These are phyloP conservation scores for Protomyces inundatus DNA, from an alignment of 1,139 yeast genomes.

Conservation along the genomic window DNA sequence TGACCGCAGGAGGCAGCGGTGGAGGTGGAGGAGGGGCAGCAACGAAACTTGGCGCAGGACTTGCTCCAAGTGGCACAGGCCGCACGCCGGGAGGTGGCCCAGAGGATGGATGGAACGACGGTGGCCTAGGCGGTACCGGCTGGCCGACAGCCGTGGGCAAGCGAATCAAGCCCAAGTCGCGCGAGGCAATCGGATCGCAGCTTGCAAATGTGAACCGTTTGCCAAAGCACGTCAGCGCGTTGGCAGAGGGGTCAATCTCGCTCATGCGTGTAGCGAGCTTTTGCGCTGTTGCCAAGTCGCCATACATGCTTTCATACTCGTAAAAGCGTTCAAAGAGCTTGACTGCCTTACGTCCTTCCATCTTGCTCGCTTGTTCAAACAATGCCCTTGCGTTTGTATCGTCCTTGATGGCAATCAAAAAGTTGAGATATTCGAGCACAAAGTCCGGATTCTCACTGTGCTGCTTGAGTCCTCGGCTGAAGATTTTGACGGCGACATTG, in stretches of 20 bases:
- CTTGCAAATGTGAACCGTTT: constrained; percentile 21
- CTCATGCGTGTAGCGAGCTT: constrained; percentile 63
- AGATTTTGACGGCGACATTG: constrained; percentile 65
- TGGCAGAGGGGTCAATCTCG: constrained; percentile 55
- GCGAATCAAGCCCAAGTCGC: constrained; percentile 14
- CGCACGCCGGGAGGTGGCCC: neutral
- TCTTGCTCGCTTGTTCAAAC: constrained; percentile 60
- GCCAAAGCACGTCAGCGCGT: constrained; percentile 27
- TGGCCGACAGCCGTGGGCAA: neutral
- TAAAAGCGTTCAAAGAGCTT: constrained; percentile 49
- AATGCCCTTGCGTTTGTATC: constrained; percentile 76
- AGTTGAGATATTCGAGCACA: constrained; percentile 64
- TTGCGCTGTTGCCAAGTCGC: constrained; percentile 63
- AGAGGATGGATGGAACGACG: neutral
- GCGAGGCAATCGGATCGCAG: constrained; percentile 25
- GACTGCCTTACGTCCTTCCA: constrained; percentile 41
- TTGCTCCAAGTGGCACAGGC: neutral
- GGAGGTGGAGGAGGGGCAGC: neutral
- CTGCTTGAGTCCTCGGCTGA: constrained; percentile 70
- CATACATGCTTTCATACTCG: constrained; percentile 52
- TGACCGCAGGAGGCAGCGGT: constrained; percentile 30
- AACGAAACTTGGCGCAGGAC: neutral
- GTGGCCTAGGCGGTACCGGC: constrained; percentile 8
- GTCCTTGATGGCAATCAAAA: constrained; percentile 66
- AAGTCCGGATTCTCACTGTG: constrained; percentile 53